Base-by-base conservation (phyloP, 257 asterid genomes). In the Solanum chaucha region DNA sequence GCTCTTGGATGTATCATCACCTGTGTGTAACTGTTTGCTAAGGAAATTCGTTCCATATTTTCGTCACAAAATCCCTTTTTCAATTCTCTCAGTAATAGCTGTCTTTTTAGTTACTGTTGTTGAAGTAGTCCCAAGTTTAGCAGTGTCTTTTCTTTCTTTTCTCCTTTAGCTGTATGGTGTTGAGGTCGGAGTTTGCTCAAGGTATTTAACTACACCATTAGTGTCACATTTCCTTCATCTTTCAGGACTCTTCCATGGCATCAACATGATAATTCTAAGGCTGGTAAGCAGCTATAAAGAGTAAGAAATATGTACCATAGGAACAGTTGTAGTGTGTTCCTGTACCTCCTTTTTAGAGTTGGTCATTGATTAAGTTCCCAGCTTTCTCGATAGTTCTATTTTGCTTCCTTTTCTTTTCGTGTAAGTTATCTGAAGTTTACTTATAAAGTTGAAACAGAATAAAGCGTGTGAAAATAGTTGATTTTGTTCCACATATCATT, bases 1-100 rank as follows among this genome's bases (percentile, higher is more conserved):
- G 55, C 81, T 73, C 68, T 70, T 87, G 86, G 82, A 87, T n/a
- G 83, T 24, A 73, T 86, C 59, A 28, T 86, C 87, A 35, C 72
- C 87, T 26, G 87, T 86, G 87, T 46, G 85, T 46, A 46, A 80
- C 65, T 48, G 68, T 81, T 81, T 32, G 68, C 30, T 30, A 17
- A 24, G 67, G 85, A 80, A 46, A 15, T 51, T 48, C 19, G 11
- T 81, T 81, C 41, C 41, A 28, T 46, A 28, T 26, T 80, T 46
- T 46, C 67, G 3, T 26, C 4, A 44, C 65, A 44, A 78, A 26
- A 19, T 75, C 83, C 14, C 64, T 46, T n/a, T 7, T 4, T 40
- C 11, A 40, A n/a, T 41, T 22, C 61, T 77, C 61, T 77, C 36
- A 41, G 17, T 41, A n/a, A n/a, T 78, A 78, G 38, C 24, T 44